These are phyloP conservation scores for Skeletonema costatum DNA, from an alignment of 108 stramenopile genomes.

Conservation along the genomic window DNA sequence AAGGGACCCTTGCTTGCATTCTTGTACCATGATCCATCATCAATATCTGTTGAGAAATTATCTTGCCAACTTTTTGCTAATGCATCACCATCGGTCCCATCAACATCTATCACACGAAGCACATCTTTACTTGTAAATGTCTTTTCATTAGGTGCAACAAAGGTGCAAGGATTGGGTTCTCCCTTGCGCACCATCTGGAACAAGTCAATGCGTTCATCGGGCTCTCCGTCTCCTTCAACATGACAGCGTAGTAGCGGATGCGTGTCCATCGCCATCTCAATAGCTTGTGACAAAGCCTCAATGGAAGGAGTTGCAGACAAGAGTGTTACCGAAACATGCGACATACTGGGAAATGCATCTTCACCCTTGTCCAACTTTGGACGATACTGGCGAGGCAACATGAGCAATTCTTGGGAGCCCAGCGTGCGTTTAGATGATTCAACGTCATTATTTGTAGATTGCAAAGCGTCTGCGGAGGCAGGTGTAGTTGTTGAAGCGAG, in stretches of 20 bases:
- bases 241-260: slow-evolving; percentile 70
- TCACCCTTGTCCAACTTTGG: slow-evolving; percentile 43
- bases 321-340: slow-evolving; percentile 59
- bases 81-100: slow-evolving; percentile 24
- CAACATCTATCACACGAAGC: slow-evolving; percentile 56
- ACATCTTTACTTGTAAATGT: slow-evolving; percentile 56
- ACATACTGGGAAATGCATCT: slow-evolving; percentile 72
- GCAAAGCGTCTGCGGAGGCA: not conserved
- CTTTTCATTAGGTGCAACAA: slow-evolving; percentile 45
- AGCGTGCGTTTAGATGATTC: slow-evolving; percentile 45
- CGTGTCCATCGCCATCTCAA: slow-evolving; percentile 68
- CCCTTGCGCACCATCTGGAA: slow-evolving; percentile 88
- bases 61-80: slow-evolving; percentile 68
- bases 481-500: not conserved
- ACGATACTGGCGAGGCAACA: slow-evolving; percentile 85
- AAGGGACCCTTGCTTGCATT: slow-evolving; percentile 52
- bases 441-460: not conserved
- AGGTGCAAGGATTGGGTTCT: slow-evolving; percentile 78
- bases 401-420: slow-evolving; percentile 89
- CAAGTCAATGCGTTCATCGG: slow-evolving; percentile 76
- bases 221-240: slow-evolving; percentile 80
- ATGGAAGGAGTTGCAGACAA: slow-evolving; percentile 66
- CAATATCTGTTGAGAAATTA: slow-evolving; percentile 66
- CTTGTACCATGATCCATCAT: slow-evolving; percentile 74
- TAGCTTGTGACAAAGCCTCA: slow-evolving; percentile 55